Base-by-base conservation (phyloP, 2,329 filamentous ascomycete genomes). In the Xylariaceae sp. region DNA sequence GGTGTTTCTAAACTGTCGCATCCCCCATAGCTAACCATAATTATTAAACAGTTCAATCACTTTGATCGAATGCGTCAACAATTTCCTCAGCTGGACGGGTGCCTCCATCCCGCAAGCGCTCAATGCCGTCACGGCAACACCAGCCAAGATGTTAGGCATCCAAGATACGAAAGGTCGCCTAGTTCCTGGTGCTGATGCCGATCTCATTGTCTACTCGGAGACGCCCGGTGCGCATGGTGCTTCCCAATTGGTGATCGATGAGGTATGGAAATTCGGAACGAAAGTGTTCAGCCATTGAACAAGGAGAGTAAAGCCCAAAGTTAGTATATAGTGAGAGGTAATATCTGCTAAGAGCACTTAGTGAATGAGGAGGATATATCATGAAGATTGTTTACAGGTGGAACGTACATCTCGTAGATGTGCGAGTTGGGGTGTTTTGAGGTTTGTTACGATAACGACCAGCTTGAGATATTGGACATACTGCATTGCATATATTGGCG, bases 11-110 rank as follows among this genome's bases (percentile, higher is more conserved):
- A 14, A 35, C 32, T 35, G 32, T 10, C 10, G 14, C 14, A 42
- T n/a, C 18, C 22, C 11, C 3, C 9, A 12, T 32, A 9, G 27
- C 49, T 52, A 41, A 54, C 30, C 19, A 14, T n/a, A 12, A 9
- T n/a, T 40, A 6, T 14, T 31, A 14, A 15, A 50, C 41, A 86
- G 82, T 58, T 83, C 83, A 39, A 83, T 85, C 45, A 85, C 85
- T 6, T 75, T 95, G n/a, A 78, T 91, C 38, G 86, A 92, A 59
- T 94, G 89, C 60, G 82, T 91, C 47, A 86, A 83, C 63, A 94
- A 94, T 68, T 91, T 94, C 66, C 74, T 89, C 58, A 78, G 78
- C 51, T 92, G 86, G 85, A 85, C 85, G 1, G 86, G 85, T 12
- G 78, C 81, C 5, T 77, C 75, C 33, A 77, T 91, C 33, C 81